Evolutionary conservation across 148 eudicot genomes (phyloP).

Genomic region (Polygonum maritimum): DNA sequence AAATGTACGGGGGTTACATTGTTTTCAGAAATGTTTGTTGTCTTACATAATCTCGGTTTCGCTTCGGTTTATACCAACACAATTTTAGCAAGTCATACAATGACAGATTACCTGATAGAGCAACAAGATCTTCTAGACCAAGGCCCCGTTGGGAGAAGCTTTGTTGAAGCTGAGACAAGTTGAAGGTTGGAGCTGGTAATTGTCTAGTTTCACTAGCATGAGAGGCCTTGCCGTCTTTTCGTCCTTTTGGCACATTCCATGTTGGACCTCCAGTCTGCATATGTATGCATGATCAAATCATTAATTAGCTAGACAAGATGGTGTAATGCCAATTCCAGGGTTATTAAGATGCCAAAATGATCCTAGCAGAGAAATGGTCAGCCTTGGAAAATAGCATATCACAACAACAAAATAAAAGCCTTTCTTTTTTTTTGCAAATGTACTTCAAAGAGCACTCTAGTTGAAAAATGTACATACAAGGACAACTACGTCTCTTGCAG

Average conservation of each 20-base stretch:
- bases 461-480: constrained; percentile 32
- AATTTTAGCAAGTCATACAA: no score
- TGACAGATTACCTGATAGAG: constrained; percentile 60
- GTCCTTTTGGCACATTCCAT: constrained; percentile 86
- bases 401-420: not conserved
- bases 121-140: constrained; percentile 58
- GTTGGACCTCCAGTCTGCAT: constrained; percentile 74
- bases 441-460: no score
- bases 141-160: constrained; percentile 74
- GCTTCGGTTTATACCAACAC: no score
- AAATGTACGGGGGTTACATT: no score
- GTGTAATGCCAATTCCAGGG: not conserved
- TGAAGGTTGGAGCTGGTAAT: constrained; percentile 78
- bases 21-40: no score
- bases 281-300: not conserved
- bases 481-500: constrained; percentile 79
- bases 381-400: not conserved
- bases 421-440: no score
- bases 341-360: no score
- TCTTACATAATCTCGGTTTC: no score
- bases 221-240: constrained; percentile 86
- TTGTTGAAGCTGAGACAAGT: constrained; percentile 77
- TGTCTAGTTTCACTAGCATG: constrained; percentile 61
- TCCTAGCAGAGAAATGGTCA: not conserved
- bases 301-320: not conserved